Conservation (phyloP, 23 red algal species). For the Agarophyton chilense region DNA sequence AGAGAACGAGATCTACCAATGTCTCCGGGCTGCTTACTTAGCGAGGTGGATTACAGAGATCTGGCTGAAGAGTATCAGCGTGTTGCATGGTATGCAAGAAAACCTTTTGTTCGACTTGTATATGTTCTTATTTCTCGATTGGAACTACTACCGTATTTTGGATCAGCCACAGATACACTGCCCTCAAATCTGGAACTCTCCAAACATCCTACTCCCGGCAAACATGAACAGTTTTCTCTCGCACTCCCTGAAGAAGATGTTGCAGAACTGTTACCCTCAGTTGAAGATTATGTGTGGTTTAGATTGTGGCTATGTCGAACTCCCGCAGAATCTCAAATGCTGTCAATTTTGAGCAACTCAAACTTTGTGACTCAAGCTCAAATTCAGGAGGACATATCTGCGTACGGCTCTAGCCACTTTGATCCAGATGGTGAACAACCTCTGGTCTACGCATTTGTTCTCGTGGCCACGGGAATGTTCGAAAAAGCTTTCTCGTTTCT, state of each 20-base stretch:
- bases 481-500: constrained; percentile 71
- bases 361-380: constrained; percentile 57
- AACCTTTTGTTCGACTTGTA: constrained; percentile 24
- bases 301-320: constrained; percentile 74
- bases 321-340: constrained; percentile 31
- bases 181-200: constrained; percentile 25
- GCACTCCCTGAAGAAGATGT: constrained; percentile 70
- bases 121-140: constrained; percentile 40
- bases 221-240: constrained; percentile 54
- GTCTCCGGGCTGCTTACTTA: constrained; percentile 22
- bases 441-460: constrained; percentile 78
- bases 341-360: constrained; percentile 23
- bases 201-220: constrained; percentile 47
- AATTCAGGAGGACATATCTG: constrained; percentile 73
- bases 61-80: constrained; percentile 19
- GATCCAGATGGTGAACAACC: constrained; percentile 72
- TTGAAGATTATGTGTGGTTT: constrained; percentile 94
- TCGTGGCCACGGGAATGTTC: constrained; percentile 52
- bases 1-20: constrained; percentile 15
- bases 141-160: constrained; percentile 4
- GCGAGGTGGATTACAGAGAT: neutral
- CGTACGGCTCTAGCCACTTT: constrained; percentile 72
- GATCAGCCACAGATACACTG: neutral
- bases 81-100: constrained; percentile 32
- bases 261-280: constrained; percentile 55